Evolutionary conservation across 768 basidiomycete species (phyloP).

Genomic region (Lentinus tigrinus): DNA sequence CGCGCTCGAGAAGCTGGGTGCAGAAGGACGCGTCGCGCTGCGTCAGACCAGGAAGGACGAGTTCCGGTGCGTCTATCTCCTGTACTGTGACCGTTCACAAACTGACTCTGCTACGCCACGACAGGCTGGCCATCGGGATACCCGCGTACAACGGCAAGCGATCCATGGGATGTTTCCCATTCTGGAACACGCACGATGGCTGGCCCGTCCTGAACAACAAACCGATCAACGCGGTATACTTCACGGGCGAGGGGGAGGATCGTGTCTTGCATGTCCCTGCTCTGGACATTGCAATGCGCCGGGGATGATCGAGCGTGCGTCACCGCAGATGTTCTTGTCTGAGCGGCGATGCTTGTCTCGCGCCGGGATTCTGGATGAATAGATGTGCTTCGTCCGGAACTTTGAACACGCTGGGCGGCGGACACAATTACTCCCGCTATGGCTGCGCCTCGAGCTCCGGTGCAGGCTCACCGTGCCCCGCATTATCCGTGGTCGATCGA

Average conservation of each 20-base stretch:
- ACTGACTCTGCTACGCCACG: background rate
- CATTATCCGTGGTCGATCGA: too few relatives aligned
- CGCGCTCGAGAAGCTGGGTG: conserved; percentile 4
- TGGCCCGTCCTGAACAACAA: conserved; percentile 29
- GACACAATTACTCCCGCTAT: too few relatives aligned
- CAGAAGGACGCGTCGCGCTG: conserved; percentile 18
- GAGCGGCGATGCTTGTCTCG: too few relatives aligned
- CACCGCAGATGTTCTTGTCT: too few relatives aligned
- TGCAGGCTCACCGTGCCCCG: too few relatives aligned
- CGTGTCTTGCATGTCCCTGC: conserved; percentile 11
- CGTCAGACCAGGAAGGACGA: conserved; percentile 29
- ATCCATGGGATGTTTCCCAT: conserved; percentile 32
- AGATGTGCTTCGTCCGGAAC: too few relatives aligned
- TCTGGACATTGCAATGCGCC: background rate
- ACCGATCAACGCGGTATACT: conserved; percentile 28
- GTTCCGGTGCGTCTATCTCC: conserved; percentile 26
- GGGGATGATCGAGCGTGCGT: too few relatives aligned
- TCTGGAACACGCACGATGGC: conserved; percentile 30
- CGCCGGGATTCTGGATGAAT: too few relatives aligned
- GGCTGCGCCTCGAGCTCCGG: too few relatives aligned
- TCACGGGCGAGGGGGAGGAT: conserved; percentile 10
- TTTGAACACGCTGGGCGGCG: too few relatives aligned
- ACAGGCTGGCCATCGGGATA: conserved; percentile 30
- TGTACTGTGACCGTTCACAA: background rate
- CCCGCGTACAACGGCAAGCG: conserved; percentile 27